A percentile compares a stretch with the other conserved stretches of the same genome.
These are phyloP conservation scores for Talaromyces piceae DNA, from an alignment of 2,329 filamentous ascomycete species.

Conservation along the genomic window DNA sequence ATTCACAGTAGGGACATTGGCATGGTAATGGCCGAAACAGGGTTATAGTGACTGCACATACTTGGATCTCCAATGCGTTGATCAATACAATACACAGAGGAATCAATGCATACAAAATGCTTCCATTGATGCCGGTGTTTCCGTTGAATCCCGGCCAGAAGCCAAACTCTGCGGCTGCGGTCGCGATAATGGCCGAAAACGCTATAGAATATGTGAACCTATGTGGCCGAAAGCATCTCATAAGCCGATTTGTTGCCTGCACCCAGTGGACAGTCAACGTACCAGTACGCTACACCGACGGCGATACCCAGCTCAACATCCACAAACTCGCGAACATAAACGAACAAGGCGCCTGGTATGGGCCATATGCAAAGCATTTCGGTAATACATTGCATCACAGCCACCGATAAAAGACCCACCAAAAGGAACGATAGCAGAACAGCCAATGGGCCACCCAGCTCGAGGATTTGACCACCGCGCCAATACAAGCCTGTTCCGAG, in stretches of 20 bases:
- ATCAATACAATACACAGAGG: slow-evolving; percentile 16
- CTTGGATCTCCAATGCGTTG: slow-evolving; percentile 6
- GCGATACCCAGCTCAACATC: slow-evolving; percentile 30
- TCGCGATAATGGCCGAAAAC: slow-evolving; percentile 23
- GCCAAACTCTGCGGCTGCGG: slow-evolving; percentile 19
- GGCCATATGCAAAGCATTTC: slow-evolving; percentile 34
- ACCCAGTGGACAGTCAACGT: not conserved
- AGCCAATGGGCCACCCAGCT: slow-evolving; percentile 26
- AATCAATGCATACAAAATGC: slow-evolving; percentile 16
- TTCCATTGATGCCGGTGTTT: slow-evolving; percentile 16
- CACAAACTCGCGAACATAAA: slow-evolving; percentile 30
- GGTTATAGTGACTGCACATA: not conserved
- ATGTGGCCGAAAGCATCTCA: not conserved
- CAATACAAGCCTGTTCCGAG: slow-evolving; percentile 29
- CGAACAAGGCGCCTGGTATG: slow-evolving; percentile 29
- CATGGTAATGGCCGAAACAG: not conserved
- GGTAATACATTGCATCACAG: slow-evolving; percentile 33
- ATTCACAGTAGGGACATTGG: not conserved
- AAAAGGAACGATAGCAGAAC: slow-evolving; percentile 25
- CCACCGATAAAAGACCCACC: slow-evolving; percentile 26
- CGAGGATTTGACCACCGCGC: slow-evolving; percentile 25
- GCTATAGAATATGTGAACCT: slow-evolving; percentile 25
- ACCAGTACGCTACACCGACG: slow-evolving; percentile 31
- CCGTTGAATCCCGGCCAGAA: slow-evolving; percentile 18
- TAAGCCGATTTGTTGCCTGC: not conserved